Evolutionary conservation across 768 basidiomycete genomes (phyloP).

Genomic region (Psilocybe subaeruginosa): DNA sequence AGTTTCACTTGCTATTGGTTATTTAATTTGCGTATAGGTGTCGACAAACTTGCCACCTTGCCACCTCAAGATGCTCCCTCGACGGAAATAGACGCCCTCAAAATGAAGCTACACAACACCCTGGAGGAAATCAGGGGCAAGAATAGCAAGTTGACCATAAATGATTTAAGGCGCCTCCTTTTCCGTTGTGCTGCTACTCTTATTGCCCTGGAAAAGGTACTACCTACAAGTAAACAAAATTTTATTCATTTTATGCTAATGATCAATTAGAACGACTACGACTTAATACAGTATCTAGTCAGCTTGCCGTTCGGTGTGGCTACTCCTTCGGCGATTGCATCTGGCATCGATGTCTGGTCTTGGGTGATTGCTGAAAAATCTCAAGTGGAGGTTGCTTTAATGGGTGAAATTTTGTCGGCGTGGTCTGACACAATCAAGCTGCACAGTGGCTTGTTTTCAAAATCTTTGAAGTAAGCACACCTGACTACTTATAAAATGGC

Average conservation of each 20-base stretch:
- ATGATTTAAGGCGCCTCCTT: constrained; percentile 82
- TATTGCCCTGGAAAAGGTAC: constrained; percentile 68
- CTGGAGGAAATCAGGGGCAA: constrained; percentile 72
- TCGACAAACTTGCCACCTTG: constrained; percentile 60
- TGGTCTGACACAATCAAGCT: constrained; percentile 85
- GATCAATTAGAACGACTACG: constrained; percentile 73
- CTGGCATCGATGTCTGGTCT: constrained; percentile 94
- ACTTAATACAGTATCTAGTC: constrained; percentile 86
- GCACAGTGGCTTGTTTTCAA: constrained; percentile 84
- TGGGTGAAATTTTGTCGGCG: constrained; percentile 83
- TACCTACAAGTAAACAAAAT: neutral
- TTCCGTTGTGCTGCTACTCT: constrained; percentile 86
- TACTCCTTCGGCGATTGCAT: constrained; percentile 81
- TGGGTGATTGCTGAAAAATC: constrained; percentile 92
- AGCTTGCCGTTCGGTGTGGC: constrained; percentile 87
- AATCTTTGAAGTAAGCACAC: constrained; percentile 64
- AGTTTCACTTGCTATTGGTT: neutral
- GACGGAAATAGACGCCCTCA: constrained; percentile 67
- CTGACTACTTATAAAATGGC: too few relatives aligned
- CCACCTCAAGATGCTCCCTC: constrained; percentile 63
- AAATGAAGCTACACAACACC: constrained; percentile 66
- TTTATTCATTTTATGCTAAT: neutral
- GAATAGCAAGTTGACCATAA: constrained; percentile 72
- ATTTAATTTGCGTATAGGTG: constrained; percentile 38
- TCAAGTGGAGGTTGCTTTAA: constrained; percentile 77